Base-by-base conservation (phyloP, 306 rosid genomes). In the Fagus sylvatica region DNA sequence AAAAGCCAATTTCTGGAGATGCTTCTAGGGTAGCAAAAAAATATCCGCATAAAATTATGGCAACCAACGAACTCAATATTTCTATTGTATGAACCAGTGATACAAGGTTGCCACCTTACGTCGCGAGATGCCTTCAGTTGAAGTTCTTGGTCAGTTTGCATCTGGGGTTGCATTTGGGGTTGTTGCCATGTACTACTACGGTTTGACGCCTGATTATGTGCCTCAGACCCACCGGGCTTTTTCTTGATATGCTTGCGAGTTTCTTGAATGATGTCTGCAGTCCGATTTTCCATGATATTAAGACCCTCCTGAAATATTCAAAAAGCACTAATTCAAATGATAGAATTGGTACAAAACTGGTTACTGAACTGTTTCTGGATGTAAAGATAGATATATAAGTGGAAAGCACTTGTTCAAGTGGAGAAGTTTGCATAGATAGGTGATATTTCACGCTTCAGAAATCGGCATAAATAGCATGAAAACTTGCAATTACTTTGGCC, bases 51-150 rank as follows among this genome's bases (percentile, higher is more conserved):
- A 6, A 54, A 16, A 40, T 16, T 46, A 11, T 5, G 17, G 51
- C 22, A 73, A 56, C 59, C 64, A n/a, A 77, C 77, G 67, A 72
- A 77, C 62, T 34, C 61, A 73, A 15, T 71, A 77, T 30, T 64
- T 81, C 69, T 77, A 83, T 76, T 76, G 78, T 84, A 89, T 79
- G 54, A 87, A 91, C 89, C 85, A 88, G 90, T 78, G 80, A 92
- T 87, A 90, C 89, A 94, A 17, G 85, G 91, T 90, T 87, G 94
- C 94, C 94, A 91, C 97, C 97, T 91, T 89, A 91, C 94, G 91
- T 91, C 97, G 89, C 97, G 93, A 82, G 97, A 94, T 79, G 98
- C 98, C 91, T 91, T 94, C 91, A 94, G 79, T 83, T 94, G 98
- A 86, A 95, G 98, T 76, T 89, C 98, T 74, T 89, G 87, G 87